Conservation (phyloP, 2,329 filamentous ascomycete genomes). For the Epichloe baconii region DNA sequence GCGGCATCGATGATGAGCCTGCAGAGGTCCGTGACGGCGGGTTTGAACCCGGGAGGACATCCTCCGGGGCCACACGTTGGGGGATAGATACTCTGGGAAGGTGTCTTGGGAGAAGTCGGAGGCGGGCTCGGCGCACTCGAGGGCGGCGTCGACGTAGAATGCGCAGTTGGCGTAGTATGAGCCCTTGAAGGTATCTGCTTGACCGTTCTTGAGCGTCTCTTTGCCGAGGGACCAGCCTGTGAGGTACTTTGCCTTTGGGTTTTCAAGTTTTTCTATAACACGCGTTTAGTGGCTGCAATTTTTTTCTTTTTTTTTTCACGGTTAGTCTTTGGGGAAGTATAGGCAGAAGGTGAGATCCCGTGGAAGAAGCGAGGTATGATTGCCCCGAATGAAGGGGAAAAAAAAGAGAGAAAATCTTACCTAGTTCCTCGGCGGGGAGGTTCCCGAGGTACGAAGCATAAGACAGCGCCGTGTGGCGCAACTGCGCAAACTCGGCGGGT, state of each 20-base stretch:
- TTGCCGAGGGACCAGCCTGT: conserved; percentile 73
- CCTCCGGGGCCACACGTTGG: conserved; percentile 77
- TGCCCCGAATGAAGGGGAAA: not conserved
- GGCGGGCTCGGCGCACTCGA: conserved; percentile 50
- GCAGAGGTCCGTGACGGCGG: conserved; percentile 63
- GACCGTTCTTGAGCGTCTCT: conserved; percentile 65
- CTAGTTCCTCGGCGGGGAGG: conserved; percentile 56
- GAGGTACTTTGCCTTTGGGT: conserved; percentile 47
- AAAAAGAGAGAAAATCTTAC: conserved; percentile 30
- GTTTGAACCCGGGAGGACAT: conserved; percentile 59
- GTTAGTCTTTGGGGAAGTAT: too few species aligned
- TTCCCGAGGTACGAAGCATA: conserved; percentile 85
- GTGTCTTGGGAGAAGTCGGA: conserved; percentile 42
- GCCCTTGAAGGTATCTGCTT: conserved; percentile 68
- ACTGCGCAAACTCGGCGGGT: conserved; percentile 53
- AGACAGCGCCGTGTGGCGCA: conserved; percentile 64
- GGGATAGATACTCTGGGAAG: conserved; percentile 78
- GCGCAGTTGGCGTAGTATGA: conserved; percentile 77
- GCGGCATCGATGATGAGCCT: conserved; percentile 79
- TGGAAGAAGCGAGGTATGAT: not conserved
- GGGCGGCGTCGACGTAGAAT: conserved; percentile 53
- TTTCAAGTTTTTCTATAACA: conserved; percentile 39
- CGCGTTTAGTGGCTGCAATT: not conserved
- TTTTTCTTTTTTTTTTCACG: too few species aligned
- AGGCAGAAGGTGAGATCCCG: too few species aligned